Evolutionary conservation across 352 stramenopile species (phyloP).

Genomic region (Globisporangium iwayamae): DNA sequence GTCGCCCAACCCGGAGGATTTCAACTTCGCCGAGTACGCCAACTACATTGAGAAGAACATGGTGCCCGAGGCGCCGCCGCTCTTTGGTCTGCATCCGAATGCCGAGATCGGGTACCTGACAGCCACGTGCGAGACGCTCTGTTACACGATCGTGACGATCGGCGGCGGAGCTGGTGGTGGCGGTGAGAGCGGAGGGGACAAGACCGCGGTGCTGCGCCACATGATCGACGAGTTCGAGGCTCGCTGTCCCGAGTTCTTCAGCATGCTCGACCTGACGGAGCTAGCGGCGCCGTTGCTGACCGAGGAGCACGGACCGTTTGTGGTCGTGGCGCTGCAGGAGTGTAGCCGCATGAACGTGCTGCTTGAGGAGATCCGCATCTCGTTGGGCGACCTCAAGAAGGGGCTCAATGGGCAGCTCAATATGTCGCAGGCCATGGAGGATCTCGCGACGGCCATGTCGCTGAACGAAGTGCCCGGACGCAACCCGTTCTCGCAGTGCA

Average conservation of each 20-base stretch:
- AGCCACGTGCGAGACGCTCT: conserved; percentile 89
- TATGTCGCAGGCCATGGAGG: conserved; percentile 94
- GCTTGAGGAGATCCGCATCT: conserved; percentile 89
- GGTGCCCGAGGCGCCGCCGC: conserved; percentile 87
- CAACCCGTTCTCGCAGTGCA: conserved; percentile 95
- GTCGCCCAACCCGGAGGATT: conserved; percentile 81
- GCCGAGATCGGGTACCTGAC: conserved; percentile 95
- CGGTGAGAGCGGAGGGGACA: conserved; percentile 65
- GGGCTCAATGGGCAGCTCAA: conserved; percentile 95
- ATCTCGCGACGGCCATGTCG: conserved; percentile 88
- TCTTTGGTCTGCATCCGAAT: conserved; percentile 95
- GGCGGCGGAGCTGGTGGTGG: conserved; percentile 62
- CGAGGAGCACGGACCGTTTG: conserved; percentile 89
- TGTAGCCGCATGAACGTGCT: conserved; percentile 94
- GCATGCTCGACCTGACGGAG: conserved; percentile 90
- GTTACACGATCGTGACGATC: conserved; percentile 93
- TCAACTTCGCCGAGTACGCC: conserved; percentile 81
- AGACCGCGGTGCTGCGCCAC: conserved; percentile 66
- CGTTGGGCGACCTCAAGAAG: conserved; percentile 93
- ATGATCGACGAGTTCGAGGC: conserved; percentile 91
- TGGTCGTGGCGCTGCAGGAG: conserved; percentile 94
- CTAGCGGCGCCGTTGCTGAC: conserved; percentile 85
- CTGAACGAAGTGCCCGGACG: conserved; percentile 93
- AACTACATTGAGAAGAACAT: conserved; percentile 94
- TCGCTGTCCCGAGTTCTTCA: conserved; percentile 89